Evolutionary conservation across 1,139 yeast species (phyloP), one percentile per base, ranked within the genome.

Genomic region (Hansenula lynferdii): DNA sequence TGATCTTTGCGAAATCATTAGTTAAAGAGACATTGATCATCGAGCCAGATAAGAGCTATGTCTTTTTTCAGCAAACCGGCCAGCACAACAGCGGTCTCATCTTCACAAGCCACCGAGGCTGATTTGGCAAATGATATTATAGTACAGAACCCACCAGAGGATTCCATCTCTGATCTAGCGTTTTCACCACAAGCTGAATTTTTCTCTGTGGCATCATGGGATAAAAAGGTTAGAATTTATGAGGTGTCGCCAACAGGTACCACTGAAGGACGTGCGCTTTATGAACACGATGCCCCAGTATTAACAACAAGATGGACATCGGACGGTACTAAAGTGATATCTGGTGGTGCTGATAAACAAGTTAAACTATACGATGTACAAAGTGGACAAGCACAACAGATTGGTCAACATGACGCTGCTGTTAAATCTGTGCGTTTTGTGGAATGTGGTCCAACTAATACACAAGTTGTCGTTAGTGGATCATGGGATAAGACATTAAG

Each of bases 401-500:
- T 94, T 34, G 98, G 97, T 5, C 73, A 71, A 6, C 98, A 94
- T 62, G 90, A 83, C 56, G 87, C 81, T 3, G 75, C 97, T 0
- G 95, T 94, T 12, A 75, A 73, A 43, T 61, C 77, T 19, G 85
- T 92, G 23, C 69, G 95, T 43, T 80, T 75, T 44, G 95, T 87
- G 10, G 83, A 81, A 46, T 84, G 92, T 58, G 95, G 95, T 0
- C 89, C 92, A 9, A 69, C 80, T 23, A 83, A 81, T 54, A 75
- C 87, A 0, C 96, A 84, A 32, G 86, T 86, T 44, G 79, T 92
- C 21, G 97, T 90, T 2, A 79, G 92, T 33, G 96, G 96, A 12
- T 86, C 97, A 7, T 92, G 97, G 97, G 98, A 94, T 62, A 89
- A 89, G 62, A 89, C 97, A 0, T 65, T 94, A 48, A 80, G 78